Base-by-base conservation (phyloP, 257 asterid species). In the Marsdenia floribunda region DNA sequence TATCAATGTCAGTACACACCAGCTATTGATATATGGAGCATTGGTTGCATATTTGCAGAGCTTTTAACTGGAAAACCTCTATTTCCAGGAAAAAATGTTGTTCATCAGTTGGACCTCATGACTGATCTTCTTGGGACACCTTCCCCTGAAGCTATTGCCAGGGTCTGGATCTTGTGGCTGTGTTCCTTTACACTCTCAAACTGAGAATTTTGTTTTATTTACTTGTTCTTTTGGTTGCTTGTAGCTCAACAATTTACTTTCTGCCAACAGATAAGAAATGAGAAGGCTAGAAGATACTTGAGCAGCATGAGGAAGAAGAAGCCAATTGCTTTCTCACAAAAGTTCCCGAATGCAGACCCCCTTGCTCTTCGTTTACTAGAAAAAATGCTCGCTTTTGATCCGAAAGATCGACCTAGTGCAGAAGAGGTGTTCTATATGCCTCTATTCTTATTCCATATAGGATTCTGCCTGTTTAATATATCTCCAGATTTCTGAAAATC, bases 1-100 rank as follows among this genome's bases (percentile, higher is more conserved):
- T 79, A 19, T 19, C 76, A 58, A 75, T 71, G 73, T 71, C 89
- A 94, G 98, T 94, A 94, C 82, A 94, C 98, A 15, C 98, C 98
- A 33, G 98, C 98, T 65, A 92, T 94, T 63, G 98, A 94, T 83
- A 92, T 90, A 72, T 94, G 98, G 98, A 94, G 98, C 80, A 89
- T 94, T 61, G 98, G 98, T 46, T 94, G 98, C 88, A 94, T 94
- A 81, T 94, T 94, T 77, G 87, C 98, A 0, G 98, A 94, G 80
- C 96, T 94, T 79, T 81, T 94, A 81, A 89, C 96, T 0, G 98
- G 97, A 64, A 88, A 88, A 74, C 98, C 98, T 78, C 86, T 94
- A 47, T 94, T 94, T 86, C 98, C 98, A 6, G 98, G 98, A 3
- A 94, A 94, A 84, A 94, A 94, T 58, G 98, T 94, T 57, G 98